Percentiles rank a stretch among this genome's conserved stretches.
Evolutionary conservation across 1,139 yeast genomes (phyloP).

Genomic region (Saccharomyces hybrid): DNA sequence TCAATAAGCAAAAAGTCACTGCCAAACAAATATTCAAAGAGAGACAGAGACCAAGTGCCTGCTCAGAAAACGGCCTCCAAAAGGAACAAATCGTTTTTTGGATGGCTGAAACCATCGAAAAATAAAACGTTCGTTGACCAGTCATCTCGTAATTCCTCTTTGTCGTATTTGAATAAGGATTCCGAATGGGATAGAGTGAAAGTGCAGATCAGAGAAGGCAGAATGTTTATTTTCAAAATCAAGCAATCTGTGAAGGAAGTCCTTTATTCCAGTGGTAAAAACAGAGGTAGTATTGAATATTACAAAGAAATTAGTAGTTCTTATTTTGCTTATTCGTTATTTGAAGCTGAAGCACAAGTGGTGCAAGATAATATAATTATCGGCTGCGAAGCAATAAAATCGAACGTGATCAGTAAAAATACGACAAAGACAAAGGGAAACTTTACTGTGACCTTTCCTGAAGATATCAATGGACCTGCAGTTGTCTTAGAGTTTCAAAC

Average conservation of each 20-base stretch:
- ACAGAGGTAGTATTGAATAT: slow-evolving; percentile 30
- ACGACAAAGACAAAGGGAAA: slow-evolving; percentile 27
- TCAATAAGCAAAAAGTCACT: slow-evolving; percentile 6
- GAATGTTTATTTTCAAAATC: slow-evolving; percentile 20
- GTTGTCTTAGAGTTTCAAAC: slow-evolving; percentile 33
- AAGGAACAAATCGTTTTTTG: slow-evolving; percentile 7
- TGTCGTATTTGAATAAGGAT: slow-evolving; percentile 16
- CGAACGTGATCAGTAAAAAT: slow-evolving; percentile 2
- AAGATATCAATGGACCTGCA: slow-evolving; percentile 28
- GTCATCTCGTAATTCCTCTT: slow-evolving; percentile 6
- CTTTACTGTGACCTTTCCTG: slow-evolving; percentile 33
- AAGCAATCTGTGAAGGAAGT: slow-evolving; percentile 1
- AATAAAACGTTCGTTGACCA: not conserved
- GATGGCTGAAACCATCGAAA: slow-evolving; percentile 12
- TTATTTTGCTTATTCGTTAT: slow-evolving; percentile 18
- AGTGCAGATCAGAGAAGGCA: slow-evolving; percentile 22
- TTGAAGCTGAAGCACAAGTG: slow-evolving; percentile 20
- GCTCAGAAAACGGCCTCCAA: not conserved
- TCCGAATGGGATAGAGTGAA: slow-evolving; percentile 20
- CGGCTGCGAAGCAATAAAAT: slow-evolving; percentile 5
- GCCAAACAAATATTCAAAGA: not conserved
- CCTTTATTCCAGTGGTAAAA: slow-evolving; percentile 11
- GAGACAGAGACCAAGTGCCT: not conserved
- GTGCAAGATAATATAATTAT: slow-evolving; percentile 25
- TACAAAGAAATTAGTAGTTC: slow-evolving; percentile 21